Conservation (phyloP, 352 stramenopile species). For the Pilasporangium apinafurcum region DNA sequence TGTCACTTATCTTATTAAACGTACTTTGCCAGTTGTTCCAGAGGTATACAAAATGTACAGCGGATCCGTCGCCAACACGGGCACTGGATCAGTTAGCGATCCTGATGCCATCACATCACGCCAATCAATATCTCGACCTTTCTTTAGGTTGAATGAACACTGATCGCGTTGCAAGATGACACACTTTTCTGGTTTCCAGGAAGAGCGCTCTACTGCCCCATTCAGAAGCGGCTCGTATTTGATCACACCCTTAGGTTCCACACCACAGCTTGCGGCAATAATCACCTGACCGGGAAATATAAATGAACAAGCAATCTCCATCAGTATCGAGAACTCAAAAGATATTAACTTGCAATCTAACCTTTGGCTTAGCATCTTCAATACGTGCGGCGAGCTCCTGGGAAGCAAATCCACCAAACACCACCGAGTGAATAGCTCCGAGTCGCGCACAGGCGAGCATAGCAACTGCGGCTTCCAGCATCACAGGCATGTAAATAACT, state of each 20-base stretch:
- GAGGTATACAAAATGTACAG: slow-evolving; percentile 83
- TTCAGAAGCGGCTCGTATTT: slow-evolving; percentile 77
- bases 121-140: slow-evolving; percentile 18
- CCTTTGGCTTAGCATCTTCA: slow-evolving; percentile 72
- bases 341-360: background rate
- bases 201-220: slow-evolving; percentile 40
- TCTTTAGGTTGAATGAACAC: slow-evolving; percentile 20
- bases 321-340: background rate
- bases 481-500: slow-evolving; percentile 98
- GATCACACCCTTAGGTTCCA: slow-evolving; percentile 59
- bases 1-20: background rate
- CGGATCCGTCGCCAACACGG: slow-evolving; percentile 34
- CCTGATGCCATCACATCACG: slow-evolving; percentile 18
- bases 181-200: slow-evolving; percentile 29
- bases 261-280: slow-evolving; percentile 49
- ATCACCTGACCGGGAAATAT: slow-evolving; percentile 22
- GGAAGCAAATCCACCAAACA: slow-evolving; percentile 87
- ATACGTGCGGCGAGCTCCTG: slow-evolving; percentile 82
- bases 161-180: slow-evolving; percentile 54
- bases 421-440: slow-evolving; percentile 91
- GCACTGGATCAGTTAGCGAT: slow-evolving; percentile 11
- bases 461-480: slow-evolving; percentile 92
- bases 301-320: background rate
- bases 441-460: slow-evolving; percentile 98
- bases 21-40: slow-evolving; percentile 50